phyloP scores from a whole-genome alignment of 2,329 filamentous ascomycete species.

The Cladosporium sp. region DNA sequence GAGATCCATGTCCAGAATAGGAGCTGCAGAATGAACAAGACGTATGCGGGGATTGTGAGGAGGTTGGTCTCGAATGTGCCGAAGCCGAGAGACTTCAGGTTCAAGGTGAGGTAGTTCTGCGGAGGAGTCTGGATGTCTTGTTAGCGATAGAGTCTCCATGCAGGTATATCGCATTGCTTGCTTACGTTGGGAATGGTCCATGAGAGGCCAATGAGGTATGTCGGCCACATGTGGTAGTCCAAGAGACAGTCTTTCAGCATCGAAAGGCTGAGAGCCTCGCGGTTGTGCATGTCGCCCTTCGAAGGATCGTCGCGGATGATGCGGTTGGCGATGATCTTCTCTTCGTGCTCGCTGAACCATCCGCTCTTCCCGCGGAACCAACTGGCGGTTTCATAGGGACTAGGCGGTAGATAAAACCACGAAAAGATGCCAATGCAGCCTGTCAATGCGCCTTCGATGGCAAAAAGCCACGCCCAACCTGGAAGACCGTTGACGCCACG shows the following conservation, averaged over 20 bases:
- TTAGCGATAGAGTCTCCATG: neutral
- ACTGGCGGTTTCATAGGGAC: conserved; percentile 61
- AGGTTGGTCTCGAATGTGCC: conserved; percentile 52
- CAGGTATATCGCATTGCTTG: neutral
- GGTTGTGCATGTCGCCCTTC: conserved; percentile 57
- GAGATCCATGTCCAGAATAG: conserved; percentile 33
- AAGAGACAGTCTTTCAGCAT: conserved; percentile 48
- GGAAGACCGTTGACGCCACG: conserved; percentile 43
- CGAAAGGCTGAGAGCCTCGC: conserved; percentile 55
- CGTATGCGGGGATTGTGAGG: conserved; percentile 41
- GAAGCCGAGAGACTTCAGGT: conserved; percentile 12
- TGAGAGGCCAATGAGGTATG: conserved; percentile 51
- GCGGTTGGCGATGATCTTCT: conserved; percentile 62
- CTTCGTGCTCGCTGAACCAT: conserved; percentile 65
- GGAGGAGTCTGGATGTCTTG: conserved; percentile 26
- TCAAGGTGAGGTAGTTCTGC: conserved; percentile 23
- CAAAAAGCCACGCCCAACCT: conserved; percentile 45
- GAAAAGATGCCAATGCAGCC: conserved; percentile 50
- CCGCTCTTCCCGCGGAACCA: conserved; percentile 57
- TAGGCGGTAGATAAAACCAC: conserved; percentile 49
- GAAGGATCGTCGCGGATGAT: conserved; percentile 56
- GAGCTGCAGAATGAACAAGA: neutral
- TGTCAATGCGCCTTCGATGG: conserved; percentile 52
- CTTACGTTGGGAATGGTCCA: conserved; percentile 46
- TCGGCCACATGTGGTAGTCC: conserved; percentile 50